phyloP scores from a whole-genome alignment of 2,329 filamentous ascomycete species.

The Paecilomyces dactylethromorphus region DNA sequence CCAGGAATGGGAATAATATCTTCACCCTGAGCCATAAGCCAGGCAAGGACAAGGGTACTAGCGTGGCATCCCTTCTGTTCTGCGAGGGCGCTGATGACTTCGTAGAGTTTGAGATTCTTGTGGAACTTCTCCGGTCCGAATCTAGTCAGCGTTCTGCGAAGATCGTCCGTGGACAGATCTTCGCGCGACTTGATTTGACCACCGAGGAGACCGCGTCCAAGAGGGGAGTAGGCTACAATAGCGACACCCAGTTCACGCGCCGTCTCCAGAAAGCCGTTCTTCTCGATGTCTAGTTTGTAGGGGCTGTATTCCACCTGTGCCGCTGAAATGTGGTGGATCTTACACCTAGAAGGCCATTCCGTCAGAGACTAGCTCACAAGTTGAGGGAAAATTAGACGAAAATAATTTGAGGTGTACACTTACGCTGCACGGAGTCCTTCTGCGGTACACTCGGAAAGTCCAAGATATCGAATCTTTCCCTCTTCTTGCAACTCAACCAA shows the following conservation, averaged over 20 bases:
- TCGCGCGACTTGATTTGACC: neutral
- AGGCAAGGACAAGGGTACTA: neutral
- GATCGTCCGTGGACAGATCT: neutral
- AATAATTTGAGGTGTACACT: neutral
- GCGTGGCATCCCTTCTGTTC: neutral
- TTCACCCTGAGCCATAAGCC: neutral
- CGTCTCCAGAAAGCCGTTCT: neutral
- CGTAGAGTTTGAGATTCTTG: neutral
- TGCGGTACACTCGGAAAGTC: neutral
- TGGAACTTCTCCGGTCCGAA: neutral
- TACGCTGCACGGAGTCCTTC: neutral
- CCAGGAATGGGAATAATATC: neutral
- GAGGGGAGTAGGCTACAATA: neutral
- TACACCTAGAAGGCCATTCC: neutral
- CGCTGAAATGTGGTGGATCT: neutral
- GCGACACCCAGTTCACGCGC: neutral
- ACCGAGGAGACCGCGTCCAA: neutral
- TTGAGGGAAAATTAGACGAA: neutral
- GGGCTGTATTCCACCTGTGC: neutral
- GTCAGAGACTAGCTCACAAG: neutral
- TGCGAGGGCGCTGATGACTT: neutral
- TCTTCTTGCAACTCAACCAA: neutral
- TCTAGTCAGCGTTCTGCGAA: neutral
- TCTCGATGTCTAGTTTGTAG: neutral
- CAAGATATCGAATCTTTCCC: neutral